Evolutionary conservation across 2,329 filamentous ascomycete genomes (phyloP).

Genomic region (Parafenestella ontariensis): DNA sequence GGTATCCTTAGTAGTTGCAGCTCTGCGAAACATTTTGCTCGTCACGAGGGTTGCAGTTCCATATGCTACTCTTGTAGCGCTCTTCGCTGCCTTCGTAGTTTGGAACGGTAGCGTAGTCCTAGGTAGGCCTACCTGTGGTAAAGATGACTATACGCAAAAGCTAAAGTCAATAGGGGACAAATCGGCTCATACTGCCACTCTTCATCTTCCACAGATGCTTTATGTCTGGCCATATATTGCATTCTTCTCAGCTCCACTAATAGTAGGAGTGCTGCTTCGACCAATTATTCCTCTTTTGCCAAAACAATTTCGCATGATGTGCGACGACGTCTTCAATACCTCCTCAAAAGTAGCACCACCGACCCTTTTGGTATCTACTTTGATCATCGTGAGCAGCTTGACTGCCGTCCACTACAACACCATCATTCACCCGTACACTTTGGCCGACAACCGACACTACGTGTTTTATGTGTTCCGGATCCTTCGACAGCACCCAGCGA

Average conservation of each 20-base stretch:
- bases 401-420: constrained; percentile 79
- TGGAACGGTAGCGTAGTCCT: constrained; percentile 95
- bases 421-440: constrained; percentile 91
- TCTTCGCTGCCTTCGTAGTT: constrained; percentile 77
- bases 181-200: constrained; percentile 86
- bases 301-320: constrained; percentile 11
- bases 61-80: constrained; percentile 66
- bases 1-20: constrained; percentile 69
- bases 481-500: constrained; percentile 68
- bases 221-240: constrained; percentile 91
- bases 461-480: constrained; percentile 95
- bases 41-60: constrained; percentile 54
- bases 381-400: constrained; percentile 51
- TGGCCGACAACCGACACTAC: constrained; percentile 96
- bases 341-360: constrained; percentile 11
- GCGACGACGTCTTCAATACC: constrained; percentile 11
- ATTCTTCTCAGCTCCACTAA: constrained; percentile 87
- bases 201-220: constrained; percentile 90
- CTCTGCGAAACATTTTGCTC: constrained; percentile 52
- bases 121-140: constrained; percentile 62
- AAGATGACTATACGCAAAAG: too few relatives aligned
- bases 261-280: constrained; percentile 63
- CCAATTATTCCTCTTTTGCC: constrained; percentile 38
- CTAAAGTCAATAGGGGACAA: constrained; percentile 74
- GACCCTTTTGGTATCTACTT: constrained; percentile 35